Base-by-base conservation (phyloP, 805 yeast genomes). In the Candida verbasci region DNA sequence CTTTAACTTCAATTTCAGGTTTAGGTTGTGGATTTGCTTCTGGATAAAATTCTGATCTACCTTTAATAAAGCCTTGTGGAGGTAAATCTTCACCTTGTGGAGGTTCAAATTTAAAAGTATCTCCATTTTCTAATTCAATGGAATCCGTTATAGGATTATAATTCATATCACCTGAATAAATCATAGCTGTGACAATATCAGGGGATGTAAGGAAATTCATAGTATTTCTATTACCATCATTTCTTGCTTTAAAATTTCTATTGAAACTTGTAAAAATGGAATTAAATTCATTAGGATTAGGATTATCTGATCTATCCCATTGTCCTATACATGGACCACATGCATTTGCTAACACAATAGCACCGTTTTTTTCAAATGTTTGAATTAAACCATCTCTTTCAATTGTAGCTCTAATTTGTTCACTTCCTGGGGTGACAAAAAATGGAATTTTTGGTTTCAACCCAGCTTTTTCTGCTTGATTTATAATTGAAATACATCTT, bases 291-390 rank as follows among this genome's bases (percentile, higher is more conserved):
- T 71, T 69, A 20, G 72, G 68, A 58, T 79, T 78, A 31, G 76
- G 62, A 29, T 85, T 76, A 57, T 86, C 95, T 47, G 76, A 73
- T 72, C 97, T 84, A 62, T 93, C 96, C 98, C 98, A 91, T 73
- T 91, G 98, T 41, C 98, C 98, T 58, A 91, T 91, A 72, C 98
- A 91, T 55, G 97, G 98, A 50, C 98, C 98, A 75, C 98, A 91
- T 15, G 98, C 98, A 62, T 91, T 91, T 37, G 97, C 96, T 50
- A 91, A 74, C 30, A 91, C 95, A 41, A 78, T 74, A 49, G 96
- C 98, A 42, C 97, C 97, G 52, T 80, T 82, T 38, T 82, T 78
- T 60, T 82, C 80, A 60, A 91, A 88, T 29, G 82, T 78, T 31
- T 82, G 72, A 44, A 85, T 77, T 55, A 84, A 78, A 41, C 97